Evolutionary conservation across 305 asterid species (phyloP), one percentile per base, ranked within the genome.

Genomic region (Petunia hybrid): DNA sequence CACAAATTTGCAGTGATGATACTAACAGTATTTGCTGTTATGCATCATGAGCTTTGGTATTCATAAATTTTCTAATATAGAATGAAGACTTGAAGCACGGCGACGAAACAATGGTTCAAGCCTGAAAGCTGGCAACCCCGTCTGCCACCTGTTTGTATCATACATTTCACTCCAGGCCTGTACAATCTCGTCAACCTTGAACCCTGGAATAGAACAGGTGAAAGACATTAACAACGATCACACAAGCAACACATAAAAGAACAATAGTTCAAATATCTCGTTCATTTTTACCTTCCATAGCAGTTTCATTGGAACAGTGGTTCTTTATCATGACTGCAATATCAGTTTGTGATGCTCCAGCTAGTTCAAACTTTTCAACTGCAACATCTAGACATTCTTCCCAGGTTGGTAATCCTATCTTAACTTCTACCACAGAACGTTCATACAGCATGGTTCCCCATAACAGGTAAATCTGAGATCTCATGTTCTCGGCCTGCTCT

Each of bases 131-230:
- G 97, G 86, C 81, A 84, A 89, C 38, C 93, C 94, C 63, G 89
- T 85, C 81, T 89, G 93, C 98, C 99, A 95, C 87, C 89, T 92
- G 80, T 93, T 93, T 62, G 91, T 92, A 84, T 93, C 99, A 82
- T 92, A 93, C 97, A 93, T 91, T 84, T 95, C 99, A 81, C 91
- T 95, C 98, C 98, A 95, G 14, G 99, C 99, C 90, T 93, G 98
- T 67, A 95, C 95, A 84, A 95, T 89, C 88, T 95, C 99, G 77
- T 93, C 98, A 83, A 95, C 95, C 88, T 93, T 91, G 89, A 95
- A 95, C 83, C 96, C 98, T 93, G 78, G 57, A 81, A 53, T 81
- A 51, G 43, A 65, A 74, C 45, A 64, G 10, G 63, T 77, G 55
- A 80, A 75, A 82, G 67, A 59, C 69, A 60, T 65, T 71, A 22